Percentiles rank a stretch among this genome's conserved stretches.
Evolutionary conservation across 257 asterid species (phyloP).

Genomic region (Solanum chilense): DNA sequence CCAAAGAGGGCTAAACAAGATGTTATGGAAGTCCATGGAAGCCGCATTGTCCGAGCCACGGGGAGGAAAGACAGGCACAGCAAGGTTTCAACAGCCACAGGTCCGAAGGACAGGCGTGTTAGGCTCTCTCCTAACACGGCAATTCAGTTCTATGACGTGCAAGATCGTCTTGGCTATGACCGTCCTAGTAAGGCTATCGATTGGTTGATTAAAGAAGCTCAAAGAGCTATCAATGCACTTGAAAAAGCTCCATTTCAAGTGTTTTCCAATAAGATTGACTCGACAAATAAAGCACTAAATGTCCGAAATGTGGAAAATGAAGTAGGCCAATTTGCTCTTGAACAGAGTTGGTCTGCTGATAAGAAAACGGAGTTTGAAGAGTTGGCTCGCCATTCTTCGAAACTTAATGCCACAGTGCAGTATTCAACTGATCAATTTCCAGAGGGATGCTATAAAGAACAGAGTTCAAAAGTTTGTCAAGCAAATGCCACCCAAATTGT

Average conservation of each 20-base stretch:
- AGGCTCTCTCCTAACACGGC: conserved; percentile 97
- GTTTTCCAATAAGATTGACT: not conserved
- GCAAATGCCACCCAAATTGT: not conserved
- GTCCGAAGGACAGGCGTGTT: conserved; percentile 92
- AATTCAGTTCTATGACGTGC: conserved; percentile 92
- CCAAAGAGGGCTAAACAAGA: conserved; percentile 9
- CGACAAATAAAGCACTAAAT: conserved; percentile 12
- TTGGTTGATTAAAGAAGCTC: conserved; percentile 88
- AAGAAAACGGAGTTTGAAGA: not conserved
- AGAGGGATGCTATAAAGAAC: not conserved
- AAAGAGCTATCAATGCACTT: conserved; percentile 81
- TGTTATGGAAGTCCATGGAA: conserved; percentile 86
- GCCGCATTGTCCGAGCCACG: conserved; percentile 86
- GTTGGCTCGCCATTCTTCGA: not conserved
- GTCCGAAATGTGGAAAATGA: conserved; percentile 19
- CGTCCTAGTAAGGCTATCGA: conserved; percentile 99
- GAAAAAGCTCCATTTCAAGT: conserved; percentile 7
- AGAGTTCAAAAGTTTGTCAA: not conserved
- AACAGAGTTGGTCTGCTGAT: not conserved
- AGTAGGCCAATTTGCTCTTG: conserved; percentile 2
- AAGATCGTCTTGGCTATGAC: conserved; percentile 95
- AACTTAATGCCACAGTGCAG: not conserved
- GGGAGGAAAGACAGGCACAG: conserved; percentile 98
- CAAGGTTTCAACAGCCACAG: conserved; percentile 97
- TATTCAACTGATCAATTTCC: not conserved